These are phyloP conservation scores for Canna indica DNA, from an alignment of 176 grass and related monocot genomes.

Conservation along the genomic window DNA sequence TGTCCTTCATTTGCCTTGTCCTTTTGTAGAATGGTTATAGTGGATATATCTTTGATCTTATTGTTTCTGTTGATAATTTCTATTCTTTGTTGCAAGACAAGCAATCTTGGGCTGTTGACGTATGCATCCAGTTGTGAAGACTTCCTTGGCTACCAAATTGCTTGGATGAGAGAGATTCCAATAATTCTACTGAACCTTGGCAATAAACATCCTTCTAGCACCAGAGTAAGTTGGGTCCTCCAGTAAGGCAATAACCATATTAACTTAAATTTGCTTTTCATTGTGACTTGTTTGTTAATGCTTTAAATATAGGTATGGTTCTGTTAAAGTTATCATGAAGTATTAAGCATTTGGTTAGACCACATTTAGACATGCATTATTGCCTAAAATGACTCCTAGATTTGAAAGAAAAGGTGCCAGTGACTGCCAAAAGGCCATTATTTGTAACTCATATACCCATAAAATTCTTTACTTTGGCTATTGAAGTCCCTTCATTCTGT, in stretches of 20 bases:
- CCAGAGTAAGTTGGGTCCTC: background rate
- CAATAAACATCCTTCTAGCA: background rate
- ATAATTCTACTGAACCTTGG: background rate
- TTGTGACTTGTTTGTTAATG: background rate
- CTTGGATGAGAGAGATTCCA: slow-evolving; percentile 14
- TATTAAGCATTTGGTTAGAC: too few species aligned
- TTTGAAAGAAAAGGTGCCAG: background rate
- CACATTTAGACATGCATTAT: background rate
- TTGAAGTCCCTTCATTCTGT: background rate
- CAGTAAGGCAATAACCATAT: too few species aligned
- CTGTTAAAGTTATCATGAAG: background rate
- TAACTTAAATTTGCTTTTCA: background rate
- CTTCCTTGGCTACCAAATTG: background rate
- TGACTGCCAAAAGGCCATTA: background rate
- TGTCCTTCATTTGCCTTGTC: background rate
- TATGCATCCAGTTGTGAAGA: background rate
- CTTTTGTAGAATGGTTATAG: background rate
- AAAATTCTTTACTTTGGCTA: background rate
- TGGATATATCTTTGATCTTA: background rate
- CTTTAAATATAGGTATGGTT: background rate
- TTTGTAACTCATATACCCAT: background rate
- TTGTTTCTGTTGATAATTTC: background rate
- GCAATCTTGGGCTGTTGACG: background rate
- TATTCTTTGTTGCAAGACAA: slow-evolving; percentile 7
- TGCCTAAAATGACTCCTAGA: background rate